A percentile compares a stretch with the other conserved stretches of the same genome.
These are phyloP conservation scores for Russula earlei DNA, from an alignment of 768 basidiomycete species.

Conservation along the genomic window DNA sequence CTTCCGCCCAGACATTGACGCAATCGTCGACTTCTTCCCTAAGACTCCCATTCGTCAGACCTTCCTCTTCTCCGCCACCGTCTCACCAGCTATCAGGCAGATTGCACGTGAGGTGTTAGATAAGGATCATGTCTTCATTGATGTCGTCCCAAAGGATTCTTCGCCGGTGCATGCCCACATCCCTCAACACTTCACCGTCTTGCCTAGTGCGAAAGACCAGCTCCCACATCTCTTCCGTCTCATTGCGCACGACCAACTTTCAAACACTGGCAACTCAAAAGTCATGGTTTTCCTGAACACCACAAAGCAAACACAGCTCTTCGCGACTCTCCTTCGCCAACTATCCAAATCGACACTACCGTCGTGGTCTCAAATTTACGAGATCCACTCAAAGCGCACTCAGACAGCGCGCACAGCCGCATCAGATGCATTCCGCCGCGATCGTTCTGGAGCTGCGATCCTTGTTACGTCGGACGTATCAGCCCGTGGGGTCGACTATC, in stretches of 20 bases:
- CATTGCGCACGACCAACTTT: slow-evolving; percentile 81
- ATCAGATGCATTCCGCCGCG: slow-evolving; percentile 50
- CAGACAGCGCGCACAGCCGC: slow-evolving; percentile 48
- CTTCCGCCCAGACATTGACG: slow-evolving; percentile 78
- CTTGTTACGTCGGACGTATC: slow-evolving; percentile 85
- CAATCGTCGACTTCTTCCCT: slow-evolving; percentile 57
- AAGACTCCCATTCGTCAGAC: slow-evolving; percentile 66
- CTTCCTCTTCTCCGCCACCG: slow-evolving; percentile 85
- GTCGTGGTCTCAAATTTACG: slow-evolving; percentile 53
- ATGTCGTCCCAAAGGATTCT: slow-evolving; percentile 53
- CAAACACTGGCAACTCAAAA: slow-evolving; percentile 57
- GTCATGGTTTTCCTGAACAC: slow-evolving; percentile 78
- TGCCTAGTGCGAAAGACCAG: slow-evolving; percentile 56
- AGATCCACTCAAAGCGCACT: slow-evolving; percentile 72
- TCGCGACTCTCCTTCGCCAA: slow-evolving; percentile 49
- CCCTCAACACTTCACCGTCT: slow-evolving; percentile 72
- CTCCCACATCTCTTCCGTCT: slow-evolving; percentile 72
- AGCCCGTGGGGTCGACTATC: slow-evolving; percentile 84
- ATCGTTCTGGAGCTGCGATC: slow-evolving; percentile 44
- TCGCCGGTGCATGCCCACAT: slow-evolving; percentile 66
- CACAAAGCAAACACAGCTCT: slow-evolving; percentile 76
- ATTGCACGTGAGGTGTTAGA: slow-evolving; percentile 55
- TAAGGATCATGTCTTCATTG: slow-evolving; percentile 57
- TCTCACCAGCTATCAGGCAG: slow-evolving; percentile 61
- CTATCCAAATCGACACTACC: slow-evolving; percentile 40